Percentiles rank a stretch among this genome's conserved stretches.
Conservation (phyloP, 129 eudicot genomes). For the Helianthus tuberosus region DNA sequence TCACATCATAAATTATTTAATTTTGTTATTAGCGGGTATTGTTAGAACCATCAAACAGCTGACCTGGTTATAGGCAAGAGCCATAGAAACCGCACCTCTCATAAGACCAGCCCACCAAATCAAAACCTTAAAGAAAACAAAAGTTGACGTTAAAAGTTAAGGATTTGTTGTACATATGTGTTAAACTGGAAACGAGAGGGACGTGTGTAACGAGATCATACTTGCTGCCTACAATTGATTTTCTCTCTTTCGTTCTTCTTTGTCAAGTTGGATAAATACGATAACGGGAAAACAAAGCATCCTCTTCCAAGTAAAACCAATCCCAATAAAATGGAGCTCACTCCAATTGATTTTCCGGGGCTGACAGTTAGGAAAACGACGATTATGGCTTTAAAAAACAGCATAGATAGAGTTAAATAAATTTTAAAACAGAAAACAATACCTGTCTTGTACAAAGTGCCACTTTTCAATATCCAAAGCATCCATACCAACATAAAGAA, state of each 20-base stretch:
- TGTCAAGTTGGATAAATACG: conserved; percentile 75
- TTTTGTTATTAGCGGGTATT: background rate
- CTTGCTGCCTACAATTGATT: conserved; percentile 73
- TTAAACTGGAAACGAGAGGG: conserved; percentile 15
- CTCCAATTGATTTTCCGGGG: conserved; percentile 68
- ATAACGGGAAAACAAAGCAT: conserved; percentile 86
- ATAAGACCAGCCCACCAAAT: conserved; percentile 92
- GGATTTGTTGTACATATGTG: background rate
- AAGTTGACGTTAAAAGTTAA: background rate
- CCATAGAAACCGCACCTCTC: conserved; percentile 87
- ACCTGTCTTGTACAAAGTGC: conserved; percentile 50
- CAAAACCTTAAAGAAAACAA: conserved; percentile 41
- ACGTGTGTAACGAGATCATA: conserved; percentile 29
- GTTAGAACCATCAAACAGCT: background rate
- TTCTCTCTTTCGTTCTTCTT: conserved; percentile 59
- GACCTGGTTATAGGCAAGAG: conserved; percentile 79
- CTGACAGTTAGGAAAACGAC: conserved; percentile 40
- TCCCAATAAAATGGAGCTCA: conserved; percentile 75
- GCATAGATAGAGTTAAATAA: background rate
- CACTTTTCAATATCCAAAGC: conserved; percentile 95
- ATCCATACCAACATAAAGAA: conserved; percentile 96
- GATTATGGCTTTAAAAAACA: conserved; percentile 2
- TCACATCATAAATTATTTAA: background rate
- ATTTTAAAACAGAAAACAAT: background rate
- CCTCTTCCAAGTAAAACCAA: conserved; percentile 83